phyloP scores from a whole-genome alignment of 805 yeast genomes.

The Saturnispora hagleri region DNA sequence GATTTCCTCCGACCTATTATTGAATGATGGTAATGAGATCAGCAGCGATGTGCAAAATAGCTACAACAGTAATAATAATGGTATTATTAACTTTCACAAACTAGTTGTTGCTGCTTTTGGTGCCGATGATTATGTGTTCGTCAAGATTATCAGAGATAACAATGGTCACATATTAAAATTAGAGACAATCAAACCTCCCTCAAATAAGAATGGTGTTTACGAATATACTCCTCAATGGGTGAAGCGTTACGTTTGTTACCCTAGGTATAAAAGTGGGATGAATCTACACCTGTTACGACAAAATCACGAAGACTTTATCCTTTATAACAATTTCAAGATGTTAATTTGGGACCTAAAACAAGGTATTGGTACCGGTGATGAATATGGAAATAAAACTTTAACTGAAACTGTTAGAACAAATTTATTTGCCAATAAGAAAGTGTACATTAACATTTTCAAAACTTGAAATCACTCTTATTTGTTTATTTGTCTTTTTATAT shows the following conservation, averaged over 20 bases:
- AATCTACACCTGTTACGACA: conserved; percentile 27
- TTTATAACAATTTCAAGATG: conserved; percentile 26
- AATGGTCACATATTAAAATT: conserved; percentile 32
- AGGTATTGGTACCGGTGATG: conserved; percentile 9
- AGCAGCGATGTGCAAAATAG: background rate
- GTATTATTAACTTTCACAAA: conserved; percentile 15
- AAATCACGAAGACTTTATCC: conserved; percentile 11
- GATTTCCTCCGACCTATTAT: background rate
- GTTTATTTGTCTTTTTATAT: background rate
- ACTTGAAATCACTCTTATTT: background rate
- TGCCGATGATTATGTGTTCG: conserved; percentile 24
- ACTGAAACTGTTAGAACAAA: conserved; percentile 23
- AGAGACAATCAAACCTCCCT: conserved; percentile 24
- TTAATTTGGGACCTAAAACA: conserved; percentile 24
- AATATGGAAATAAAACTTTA: background rate
- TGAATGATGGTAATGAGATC: background rate
- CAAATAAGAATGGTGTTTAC: conserved; percentile 8
- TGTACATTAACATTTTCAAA: conserved; percentile 11
- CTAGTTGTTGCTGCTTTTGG: conserved; percentile 13
- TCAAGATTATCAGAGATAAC: conserved; percentile 31
- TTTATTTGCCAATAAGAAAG: conserved; percentile 15
- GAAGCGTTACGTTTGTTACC: conserved; percentile 32
- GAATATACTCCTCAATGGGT: conserved; percentile 28
- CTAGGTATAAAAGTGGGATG: conserved; percentile 38
- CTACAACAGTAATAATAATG: background rate